Percentiles rank a stretch among this genome's conserved stretches.
Evolutionary conservation across 805 yeast species (phyloP).

Genomic region (Candida germanica): DNA sequence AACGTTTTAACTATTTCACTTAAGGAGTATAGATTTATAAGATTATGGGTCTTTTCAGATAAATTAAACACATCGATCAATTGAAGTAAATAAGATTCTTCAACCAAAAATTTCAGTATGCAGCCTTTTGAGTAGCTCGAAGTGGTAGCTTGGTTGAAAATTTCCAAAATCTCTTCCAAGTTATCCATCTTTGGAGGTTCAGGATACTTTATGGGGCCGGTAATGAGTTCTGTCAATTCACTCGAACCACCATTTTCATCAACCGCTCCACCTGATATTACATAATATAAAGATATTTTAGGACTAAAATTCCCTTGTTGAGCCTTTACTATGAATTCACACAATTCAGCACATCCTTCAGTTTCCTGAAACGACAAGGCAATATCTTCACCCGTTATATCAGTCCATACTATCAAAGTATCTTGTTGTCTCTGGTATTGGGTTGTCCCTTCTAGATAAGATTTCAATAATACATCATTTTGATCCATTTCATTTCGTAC

Average conservation of each 20-base stretch:
- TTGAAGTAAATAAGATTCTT: conserved; percentile 49
- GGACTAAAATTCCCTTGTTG: conserved; percentile 58
- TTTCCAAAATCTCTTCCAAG: conserved; percentile 51
- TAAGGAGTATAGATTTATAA: conserved; percentile 59
- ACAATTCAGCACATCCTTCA: conserved; percentile 79
- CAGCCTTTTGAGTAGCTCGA: conserved; percentile 62
- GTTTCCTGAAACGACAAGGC: conserved; percentile 92
- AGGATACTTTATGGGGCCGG: conserved; percentile 78
- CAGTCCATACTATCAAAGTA: conserved; percentile 93
- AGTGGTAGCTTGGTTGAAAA: conserved; percentile 57
- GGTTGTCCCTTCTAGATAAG: conserved; percentile 66
- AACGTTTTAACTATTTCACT: conserved; percentile 73
- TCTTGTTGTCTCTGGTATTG: conserved; percentile 94
- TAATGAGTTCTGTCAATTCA: conserved; percentile 71
- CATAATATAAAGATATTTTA: conserved; percentile 59
- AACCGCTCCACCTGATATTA: conserved; percentile 46
- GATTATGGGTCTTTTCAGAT: conserved; percentile 52
- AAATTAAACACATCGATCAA: conserved; percentile 51
- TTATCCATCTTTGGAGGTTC: conserved; percentile 48
- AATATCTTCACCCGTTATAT: conserved; percentile 64
- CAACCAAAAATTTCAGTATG: conserved; percentile 53
- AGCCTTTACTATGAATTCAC: conserved; percentile 72
- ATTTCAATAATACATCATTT: conserved; percentile 56
- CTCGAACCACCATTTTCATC: conserved; percentile 17
- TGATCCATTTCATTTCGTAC: conserved; percentile 71